These are phyloP conservation scores for Entomortierella lignicola DNA, from an alignment of 192 early-diverging fungal genomes.

Conservation along the genomic window DNA sequence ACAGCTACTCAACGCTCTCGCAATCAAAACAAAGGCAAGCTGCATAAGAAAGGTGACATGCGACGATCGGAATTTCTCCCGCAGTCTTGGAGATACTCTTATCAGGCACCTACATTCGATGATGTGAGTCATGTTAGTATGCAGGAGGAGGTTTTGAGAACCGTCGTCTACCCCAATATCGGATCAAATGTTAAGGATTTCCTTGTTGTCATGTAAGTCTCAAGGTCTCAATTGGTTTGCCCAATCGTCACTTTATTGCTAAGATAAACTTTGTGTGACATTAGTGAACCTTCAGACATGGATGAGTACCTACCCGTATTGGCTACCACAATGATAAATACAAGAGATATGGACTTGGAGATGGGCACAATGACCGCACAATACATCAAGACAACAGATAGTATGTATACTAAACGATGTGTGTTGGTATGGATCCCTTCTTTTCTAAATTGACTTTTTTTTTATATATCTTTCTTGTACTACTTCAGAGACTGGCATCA, in stretches of 20 bases:
- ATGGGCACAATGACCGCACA: slow-evolving; percentile 20
- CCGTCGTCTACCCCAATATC: slow-evolving; percentile 18
- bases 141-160: slow-evolving; percentile 11
- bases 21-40: background rate
- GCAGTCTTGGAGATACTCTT: slow-evolving; percentile 9
- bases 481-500: slow-evolving; percentile 15
- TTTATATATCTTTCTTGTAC: background rate
- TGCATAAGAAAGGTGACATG: slow-evolving; percentile 33
- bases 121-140: slow-evolving; percentile 40
- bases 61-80: slow-evolving; percentile 7
- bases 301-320: slow-evolving; percentile 38
- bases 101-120: slow-evolving; percentile 28
- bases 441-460: background rate
- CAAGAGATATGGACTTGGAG: slow-evolving; percentile 11
- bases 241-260: too few relatives aligned
- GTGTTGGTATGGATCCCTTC: background rate
- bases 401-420: background rate
- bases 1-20: background rate
- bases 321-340: slow-evolving; percentile 8
- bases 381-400: slow-evolving; percentile 18
- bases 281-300: slow-evolving; percentile 30
- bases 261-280: too few relatives aligned
- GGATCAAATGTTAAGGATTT: slow-evolving; percentile 29
- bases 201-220: slow-evolving; percentile 19
- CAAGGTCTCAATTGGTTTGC: too few relatives aligned